These are phyloP conservation scores for Xylaria flabelliformis DNA, from an alignment of 495 filamentous ascomycete species.

Conservation along the genomic window DNA sequence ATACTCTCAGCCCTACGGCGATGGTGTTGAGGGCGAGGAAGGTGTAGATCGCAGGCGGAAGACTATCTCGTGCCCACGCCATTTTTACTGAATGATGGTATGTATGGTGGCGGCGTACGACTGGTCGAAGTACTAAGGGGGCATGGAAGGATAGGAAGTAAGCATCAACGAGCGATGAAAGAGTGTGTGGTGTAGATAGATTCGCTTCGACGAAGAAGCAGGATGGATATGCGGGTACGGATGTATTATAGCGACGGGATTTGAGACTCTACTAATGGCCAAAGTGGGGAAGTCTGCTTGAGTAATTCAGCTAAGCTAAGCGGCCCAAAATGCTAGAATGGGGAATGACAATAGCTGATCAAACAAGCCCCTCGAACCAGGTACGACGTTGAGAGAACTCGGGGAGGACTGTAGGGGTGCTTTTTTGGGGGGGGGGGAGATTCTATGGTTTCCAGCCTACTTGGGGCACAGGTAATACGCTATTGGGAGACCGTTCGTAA, in stretches of 20 bases:
- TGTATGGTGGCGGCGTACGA: slow-evolving; percentile 15
- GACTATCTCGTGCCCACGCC: slow-evolving; percentile 31
- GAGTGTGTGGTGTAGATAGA: slow-evolving; percentile 9
- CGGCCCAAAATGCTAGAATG: slow-evolving; percentile 18
- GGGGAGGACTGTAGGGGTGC: slow-evolving; percentile 10
- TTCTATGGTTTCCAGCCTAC: slow-evolving; percentile 6
- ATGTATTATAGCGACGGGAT: slow-evolving; percentile 14
- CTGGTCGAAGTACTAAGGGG: slow-evolving; percentile 2
- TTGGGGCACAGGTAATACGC: background rate
- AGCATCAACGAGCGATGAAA: background rate
- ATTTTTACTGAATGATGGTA: slow-evolving; percentile 9
- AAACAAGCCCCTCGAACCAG: slow-evolving; percentile 10
- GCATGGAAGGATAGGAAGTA: background rate
- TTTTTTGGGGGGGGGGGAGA: background rate
- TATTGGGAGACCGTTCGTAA: background rate
- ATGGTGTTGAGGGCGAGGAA: slow-evolving; percentile 26
- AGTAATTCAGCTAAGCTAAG: slow-evolving; percentile 14
- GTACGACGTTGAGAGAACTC: background rate
- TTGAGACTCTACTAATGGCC: slow-evolving; percentile 1
- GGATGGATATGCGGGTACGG: background rate
- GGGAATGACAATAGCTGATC: slow-evolving; percentile 22
- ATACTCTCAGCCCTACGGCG: slow-evolving; percentile 22
- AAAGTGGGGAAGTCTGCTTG: background rate
- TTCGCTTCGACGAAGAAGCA: background rate
- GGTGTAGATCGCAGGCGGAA: slow-evolving; percentile 25